Evolutionary conservation across 1,139 yeast genomes (phyloP), one percentile per base, ranked within the genome.

Genomic region (Yamadazyma mexicana): DNA sequence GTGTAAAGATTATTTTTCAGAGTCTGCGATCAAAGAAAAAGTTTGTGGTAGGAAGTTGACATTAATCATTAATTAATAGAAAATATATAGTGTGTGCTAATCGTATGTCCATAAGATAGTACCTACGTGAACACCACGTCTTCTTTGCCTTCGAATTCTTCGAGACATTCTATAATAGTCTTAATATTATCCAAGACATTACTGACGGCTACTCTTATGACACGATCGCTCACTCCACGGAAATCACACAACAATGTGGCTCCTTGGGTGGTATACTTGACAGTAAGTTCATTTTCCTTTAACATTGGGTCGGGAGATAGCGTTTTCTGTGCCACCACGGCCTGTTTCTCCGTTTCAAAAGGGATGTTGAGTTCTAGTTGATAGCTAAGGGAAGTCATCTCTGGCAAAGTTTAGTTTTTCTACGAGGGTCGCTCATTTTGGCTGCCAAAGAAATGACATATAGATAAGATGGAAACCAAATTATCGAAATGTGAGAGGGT

Each of bases 251-350:
- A 39, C 36, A 83, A 64, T 4, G 43, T 40, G 27, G 44, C 42
- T 1, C 49, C 62, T 3, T 61, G 53, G 1, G 61, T 53, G 2
- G 55, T 32, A 48, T 73, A 81, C 0, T 54, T 52, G 2, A 78
- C 79, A n/a, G 59, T 59, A 34, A 82, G 61, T 49, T 80, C 87
- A 38, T 76, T 70, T 0, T 82, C 81, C 55, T 79, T 82, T 45
- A 88, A 67, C 23, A 85, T 81, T 1, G 96, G 95, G 56, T 88
- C 97, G 0, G 95, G 95, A 1, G 65, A 53, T 20, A 89, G 67
- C 1, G 88, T 68, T 14, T 67, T 63, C 33, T 62, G 52, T 0
- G 94, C 92, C 2, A 86, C 80, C 4, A 43, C 40, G 0, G 95
- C 92, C 52, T 87, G 94, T 29, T 62, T 55, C 2, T 54, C 56